Conservation (phyloP, 768 basidiomycete species). For the Amanita subjunquillea region DNA sequence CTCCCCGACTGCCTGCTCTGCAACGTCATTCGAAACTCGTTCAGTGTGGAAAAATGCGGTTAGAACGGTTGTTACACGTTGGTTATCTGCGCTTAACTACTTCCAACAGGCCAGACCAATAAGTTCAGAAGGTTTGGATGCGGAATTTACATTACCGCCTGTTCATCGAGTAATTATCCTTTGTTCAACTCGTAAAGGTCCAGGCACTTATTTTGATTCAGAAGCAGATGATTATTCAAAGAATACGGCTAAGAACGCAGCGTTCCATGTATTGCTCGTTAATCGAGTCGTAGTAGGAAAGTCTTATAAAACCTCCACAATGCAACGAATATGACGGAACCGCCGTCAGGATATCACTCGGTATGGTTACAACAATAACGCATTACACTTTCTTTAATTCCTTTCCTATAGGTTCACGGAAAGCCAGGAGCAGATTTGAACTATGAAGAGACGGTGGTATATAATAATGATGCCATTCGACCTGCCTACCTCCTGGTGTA, state of each 20-base stretch:
- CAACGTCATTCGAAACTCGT: slow-evolving; percentile 45
- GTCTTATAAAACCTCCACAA: slow-evolving; percentile 40
- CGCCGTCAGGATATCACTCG: slow-evolving; percentile 54
- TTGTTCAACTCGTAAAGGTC: background rate
- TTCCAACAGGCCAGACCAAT: slow-evolving; percentile 37
- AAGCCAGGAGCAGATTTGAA: slow-evolving; percentile 57
- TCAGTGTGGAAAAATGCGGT: slow-evolving; percentile 52
- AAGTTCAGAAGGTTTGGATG: slow-evolving; percentile 54
- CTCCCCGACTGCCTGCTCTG: slow-evolving; percentile 45
- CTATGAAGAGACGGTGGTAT: slow-evolving; percentile 63
- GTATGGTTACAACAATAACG: slow-evolving; percentile 16
- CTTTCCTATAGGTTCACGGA: slow-evolving; percentile 38
- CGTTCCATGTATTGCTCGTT: slow-evolving; percentile 40
- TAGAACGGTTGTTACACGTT: slow-evolving; percentile 9
- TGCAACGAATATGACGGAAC: slow-evolving; percentile 33
- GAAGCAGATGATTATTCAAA: slow-evolving; percentile 58
- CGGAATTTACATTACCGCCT: slow-evolving; percentile 58
- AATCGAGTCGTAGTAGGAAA: slow-evolving; percentile 59
- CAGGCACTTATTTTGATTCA: slow-evolving; percentile 14
- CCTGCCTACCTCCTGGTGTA: slow-evolving; percentile 62
- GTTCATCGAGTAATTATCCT: slow-evolving; percentile 47
- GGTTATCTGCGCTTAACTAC: background rate
- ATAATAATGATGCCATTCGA: slow-evolving; percentile 54
- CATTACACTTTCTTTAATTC: background rate
- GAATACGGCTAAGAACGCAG: slow-evolving; percentile 30